Evolutionary conservation across 1,284 basidiomycete genomes (phyloP), one percentile per base, ranked within the genome.

Genomic region (Rhodotorula sp.): DNA sequence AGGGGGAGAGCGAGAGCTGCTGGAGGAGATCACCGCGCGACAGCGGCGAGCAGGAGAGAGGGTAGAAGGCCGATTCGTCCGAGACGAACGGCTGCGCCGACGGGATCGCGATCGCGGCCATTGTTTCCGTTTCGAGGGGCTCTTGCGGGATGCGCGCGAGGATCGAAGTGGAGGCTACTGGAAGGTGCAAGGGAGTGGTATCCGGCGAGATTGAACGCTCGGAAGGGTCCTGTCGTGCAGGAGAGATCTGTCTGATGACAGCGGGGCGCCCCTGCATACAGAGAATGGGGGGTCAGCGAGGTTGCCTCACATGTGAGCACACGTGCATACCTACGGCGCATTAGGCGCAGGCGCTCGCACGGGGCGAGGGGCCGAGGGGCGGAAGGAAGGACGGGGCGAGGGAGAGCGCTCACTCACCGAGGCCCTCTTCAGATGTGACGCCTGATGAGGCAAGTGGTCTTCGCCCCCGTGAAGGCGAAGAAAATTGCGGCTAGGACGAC

Each of bases 81-180:
- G 54, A 26, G 56, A 56, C 65, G 67, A 67, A 69, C 7, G 65
- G 39, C 62, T 65, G 60, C n/a, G 59, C 43, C 15, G 71, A 29
- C 20, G 72, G 75, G 58, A 76, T 76, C 21, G 75, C 75, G 70
- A 76, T 70, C 58, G 74, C 74, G 47, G 74, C 61, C 74, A 76
- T 76, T 29, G 54, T 43, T 12, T 43, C 39, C 39, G 39, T 43
- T 43, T 43, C 39, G 39, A 43, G 12, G 39, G 16, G 39, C n/a
- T 21, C 47, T 34, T 29, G 34, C 51, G 21, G 31, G 51, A 14
- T 39, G 26, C 23, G 62, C n/a, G 43, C 15, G 46, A 48, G 54
- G 48, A 26, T 7, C 21, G 48, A 47, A 21, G 8, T 48, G 6
- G 59, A 48, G 46, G 58, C 48, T 23, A 39, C n/a, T 52, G 46